Base-by-base conservation (phyloP, 1,139 yeast genomes). In the Saccharomyces hybrid region DNA sequence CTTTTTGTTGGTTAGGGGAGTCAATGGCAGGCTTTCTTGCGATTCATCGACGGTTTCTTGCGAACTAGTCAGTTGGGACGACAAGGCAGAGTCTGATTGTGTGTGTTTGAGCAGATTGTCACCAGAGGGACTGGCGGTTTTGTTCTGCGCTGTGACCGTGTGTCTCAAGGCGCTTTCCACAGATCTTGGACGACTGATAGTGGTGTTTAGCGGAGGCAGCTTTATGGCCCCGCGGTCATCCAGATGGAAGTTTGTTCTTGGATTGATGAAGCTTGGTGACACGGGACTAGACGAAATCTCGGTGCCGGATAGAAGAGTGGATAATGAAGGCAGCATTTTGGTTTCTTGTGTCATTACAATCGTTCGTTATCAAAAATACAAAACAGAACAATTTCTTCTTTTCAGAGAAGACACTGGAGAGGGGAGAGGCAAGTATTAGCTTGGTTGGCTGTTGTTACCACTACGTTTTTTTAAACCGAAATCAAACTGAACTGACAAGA, bases 81-180 rank as follows among this genome's bases (percentile, higher is more conserved):
- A 29, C 7, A 44, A 19, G 3, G 52, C 48, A 23, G 48, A 26
- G 27, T 38, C 42, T 38, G 42, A 38, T 38, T 16, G 42, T 4
- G 52, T 29, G 47, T 32, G 31, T 14, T 38, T 32, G 25, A 32
- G 44, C 38, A 26, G n/a, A 8, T 48, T 8, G n/a, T 32, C 28
- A 14, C 50, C 28, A 19, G 14, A 48, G 46, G 28, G 19, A 5
- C n/a, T 48, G 14, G 26, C 5, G n/a, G 29, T 25, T 19, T 44
- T 49, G 25, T 49, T 46, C 29, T 25, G 44, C n/a, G 51, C 11
- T 2, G 47, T 41, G 23, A 58, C 57, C 2, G 66, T 60, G 47
- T 62, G 59, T 52, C 67, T 64, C 38, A 63, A 34, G 13, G 66
- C 62, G 44, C 65, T 61, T 48, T 64, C 68, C 3, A 59, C 60